Conservation (phyloP, 371 early-diverging fungal species). For the Lichtheimia ramosa region DNA sequence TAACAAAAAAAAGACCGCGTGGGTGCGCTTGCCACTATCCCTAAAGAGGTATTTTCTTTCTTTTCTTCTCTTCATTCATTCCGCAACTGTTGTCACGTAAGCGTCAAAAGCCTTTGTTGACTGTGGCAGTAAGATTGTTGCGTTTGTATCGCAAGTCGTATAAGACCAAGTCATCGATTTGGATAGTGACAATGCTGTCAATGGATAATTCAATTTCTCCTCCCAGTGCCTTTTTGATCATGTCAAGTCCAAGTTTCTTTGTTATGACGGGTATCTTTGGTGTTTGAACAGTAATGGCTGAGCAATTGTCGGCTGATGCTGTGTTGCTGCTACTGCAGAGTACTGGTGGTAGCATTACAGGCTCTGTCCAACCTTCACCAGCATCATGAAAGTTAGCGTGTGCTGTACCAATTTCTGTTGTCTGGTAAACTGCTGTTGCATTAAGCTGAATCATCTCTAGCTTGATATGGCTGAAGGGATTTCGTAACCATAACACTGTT, state of each 20-base stretch:
- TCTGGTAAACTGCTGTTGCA: conserved; percentile 35
- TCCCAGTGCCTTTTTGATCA: conserved; percentile 40
- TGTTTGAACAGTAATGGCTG: conserved; percentile 26
- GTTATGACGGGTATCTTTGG: conserved; percentile 43
- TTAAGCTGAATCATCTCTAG: conserved; percentile 40
- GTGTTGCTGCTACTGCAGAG: conserved; percentile 6
- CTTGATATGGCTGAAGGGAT: conserved; percentile 35
- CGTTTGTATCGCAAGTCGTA: conserved; percentile 31
- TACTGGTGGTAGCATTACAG: conserved; percentile 18
- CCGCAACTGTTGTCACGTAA: too few species aligned
- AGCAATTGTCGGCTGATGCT: conserved; percentile 7
- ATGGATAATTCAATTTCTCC: conserved; percentile 40
- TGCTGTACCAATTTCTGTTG: conserved; percentile 30
- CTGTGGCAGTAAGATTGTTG: conserved; percentile 39
- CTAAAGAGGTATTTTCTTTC: conserved; percentile 7
- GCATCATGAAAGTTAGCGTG: conserved; percentile 35
- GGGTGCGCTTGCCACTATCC: conserved; percentile 3
- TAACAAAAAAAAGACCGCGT: too few species aligned
- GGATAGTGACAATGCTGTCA: conserved; percentile 33
- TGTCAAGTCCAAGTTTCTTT: conserved; percentile 38
- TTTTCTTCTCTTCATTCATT: neutral
- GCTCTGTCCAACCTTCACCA: conserved; percentile 26
- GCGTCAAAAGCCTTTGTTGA: conserved; percentile 35
- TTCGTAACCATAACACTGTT: conserved; percentile 36
- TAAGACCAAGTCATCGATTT: conserved; percentile 30